Base-by-base conservation (phyloP, 2,329 filamentous ascomycete genomes). In the Parastagonospora avenae region DNA sequence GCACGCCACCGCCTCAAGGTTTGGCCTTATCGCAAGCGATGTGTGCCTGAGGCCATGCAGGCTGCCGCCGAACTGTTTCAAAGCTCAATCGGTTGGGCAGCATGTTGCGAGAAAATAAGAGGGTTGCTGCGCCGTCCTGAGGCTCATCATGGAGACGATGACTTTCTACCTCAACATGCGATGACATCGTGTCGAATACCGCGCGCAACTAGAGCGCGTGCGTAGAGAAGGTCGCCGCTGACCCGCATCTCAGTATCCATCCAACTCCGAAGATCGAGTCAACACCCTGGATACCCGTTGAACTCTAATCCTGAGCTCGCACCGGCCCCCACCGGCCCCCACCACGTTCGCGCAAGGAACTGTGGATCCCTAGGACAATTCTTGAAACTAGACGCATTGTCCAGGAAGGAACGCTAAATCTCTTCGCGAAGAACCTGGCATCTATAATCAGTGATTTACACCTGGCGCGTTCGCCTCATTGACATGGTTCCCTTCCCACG, bases 161-260 rank as follows among this genome's bases (percentile, higher is more conserved):
- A 39, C 2, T 15, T 10, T n/a, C 12, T 37, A 7, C 28, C 14
- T 10, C 10, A 43, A 40, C 41, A 42, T 47, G 29, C 42, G 43
- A 50, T 45, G 42, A 54, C 30, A 42, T 40, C 51, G 47, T 54
- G 57, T 66, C 56, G 50, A 48, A 53, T 60, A 55, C 57, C 43
- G 59, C 59, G 57, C 61, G 49, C 61, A 33, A 57, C 50, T 44
- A 52, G 31, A 53, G 61, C 63, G 59, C 63, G 52, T 62, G 52
- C 50, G 52, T 60, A 55, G 52, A 29, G 41, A 15, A 43, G 37
- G 32, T 57, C 46, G 43, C 53, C 51, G 48, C 48, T 46, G 46
- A 46, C 30, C 35, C 27, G 45, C 39, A 24, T 37, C 38, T 38
- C 42, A 41, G 15, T 10, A 19, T 33, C 32, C 42, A 19, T 31